A percentile compares a stretch with the other conserved stretches of the same genome.
These are phyloP conservation scores for Crataegus laevigata DNA, from an alignment of 306 rosid genomes.

Conservation along the genomic window DNA sequence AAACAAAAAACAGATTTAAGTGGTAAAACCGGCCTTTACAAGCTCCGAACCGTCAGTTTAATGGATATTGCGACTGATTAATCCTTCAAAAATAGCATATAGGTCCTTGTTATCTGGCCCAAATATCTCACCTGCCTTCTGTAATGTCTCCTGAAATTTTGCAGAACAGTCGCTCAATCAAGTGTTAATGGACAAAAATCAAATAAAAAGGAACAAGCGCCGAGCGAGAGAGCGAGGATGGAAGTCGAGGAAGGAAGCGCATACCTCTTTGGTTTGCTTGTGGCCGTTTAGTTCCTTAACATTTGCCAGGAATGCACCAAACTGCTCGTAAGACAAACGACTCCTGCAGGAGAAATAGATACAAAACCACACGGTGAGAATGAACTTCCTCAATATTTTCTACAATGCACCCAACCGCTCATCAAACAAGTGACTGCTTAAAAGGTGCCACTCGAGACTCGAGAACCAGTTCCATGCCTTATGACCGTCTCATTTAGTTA, in stretches of 20 bases:
- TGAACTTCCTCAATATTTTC: slow-evolving; percentile 67
- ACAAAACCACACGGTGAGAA: neutral
- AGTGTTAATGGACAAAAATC: neutral
- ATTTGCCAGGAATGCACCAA: slow-evolving; percentile 86
- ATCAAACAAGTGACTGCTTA: slow-evolving; percentile 69
- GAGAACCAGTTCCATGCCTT: no score
- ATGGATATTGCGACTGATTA: slow-evolving; percentile 70
- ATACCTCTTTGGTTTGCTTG: slow-evolving; percentile 84
- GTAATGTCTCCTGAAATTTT: slow-evolving; percentile 71
- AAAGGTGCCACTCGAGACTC: no score
- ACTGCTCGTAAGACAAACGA: slow-evolving; percentile 90
- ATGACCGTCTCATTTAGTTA: no score
- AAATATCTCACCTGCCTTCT: slow-evolving; percentile 83
- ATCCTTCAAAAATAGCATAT: slow-evolving; percentile 69
- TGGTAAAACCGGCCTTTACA: slow-evolving; percentile 10
- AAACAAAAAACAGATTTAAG: slow-evolving; percentile 8
- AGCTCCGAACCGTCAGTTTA: slow-evolving; percentile 20
- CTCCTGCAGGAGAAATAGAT: slow-evolving; percentile 38
- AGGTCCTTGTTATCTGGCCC: slow-evolving; percentile 90
- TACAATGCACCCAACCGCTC: slow-evolving; percentile 75
- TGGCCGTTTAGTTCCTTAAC: slow-evolving; percentile 92
- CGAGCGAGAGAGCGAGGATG: neutral
- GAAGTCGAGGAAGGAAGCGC: neutral
- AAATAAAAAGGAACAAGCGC: neutral
- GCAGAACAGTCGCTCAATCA: neutral